A percentile compares a stretch with the other conserved stretches of the same genome.
Evolutionary conservation across 805 yeast genomes (phyloP).

Genomic region (Monosporozyma unispora): DNA sequence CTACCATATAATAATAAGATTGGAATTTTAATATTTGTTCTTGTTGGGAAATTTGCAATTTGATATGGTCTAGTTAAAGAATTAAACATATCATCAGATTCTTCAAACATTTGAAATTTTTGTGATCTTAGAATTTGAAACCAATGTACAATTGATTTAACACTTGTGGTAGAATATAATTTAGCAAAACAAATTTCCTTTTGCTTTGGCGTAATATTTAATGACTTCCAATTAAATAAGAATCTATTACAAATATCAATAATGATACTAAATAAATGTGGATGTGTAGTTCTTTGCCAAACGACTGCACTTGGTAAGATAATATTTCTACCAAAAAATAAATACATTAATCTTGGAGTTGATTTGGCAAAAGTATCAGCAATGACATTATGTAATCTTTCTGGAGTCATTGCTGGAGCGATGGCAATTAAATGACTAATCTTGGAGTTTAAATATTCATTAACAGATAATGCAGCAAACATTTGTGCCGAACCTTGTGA

Average conservation of each 20-base stretch:
- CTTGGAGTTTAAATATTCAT: slow-evolving; percentile 51
- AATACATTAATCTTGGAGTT: slow-evolving; percentile 62
- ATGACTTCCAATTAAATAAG: slow-evolving; percentile 72
- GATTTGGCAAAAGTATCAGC: slow-evolving; percentile 68
- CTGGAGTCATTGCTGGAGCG: slow-evolving; percentile 92
- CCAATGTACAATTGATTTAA: slow-evolving; percentile 93
- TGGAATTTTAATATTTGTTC: slow-evolving; percentile 57
- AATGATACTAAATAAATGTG: slow-evolving; percentile 28
- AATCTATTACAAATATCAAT: slow-evolving; percentile 63
- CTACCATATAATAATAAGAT: slow-evolving; percentile 74
- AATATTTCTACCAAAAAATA: slow-evolving; percentile 65
- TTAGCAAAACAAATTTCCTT: slow-evolving; percentile 78
- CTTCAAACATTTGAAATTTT: slow-evolving; percentile 85
- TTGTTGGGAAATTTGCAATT: slow-evolving; percentile 44
- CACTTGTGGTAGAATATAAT: slow-evolving; percentile 83
- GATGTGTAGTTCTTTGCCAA: slow-evolving; percentile 51
- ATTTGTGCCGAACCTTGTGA: slow-evolving; percentile 94
- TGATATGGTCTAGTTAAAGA: slow-evolving; percentile 31
- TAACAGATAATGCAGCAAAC: slow-evolving; percentile 67
- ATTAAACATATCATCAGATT: slow-evolving; percentile 35
- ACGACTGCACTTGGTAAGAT: slow-evolving; percentile 67
- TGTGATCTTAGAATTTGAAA: slow-evolving; percentile 75
- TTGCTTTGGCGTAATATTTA: slow-evolving; percentile 62
- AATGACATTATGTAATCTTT: slow-evolving; percentile 66
- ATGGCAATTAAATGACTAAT: slow-evolving; percentile 62